Evolutionary conservation across 352 stramenopile species (phyloP).

Genomic region (Phytophthora citricola): DNA sequence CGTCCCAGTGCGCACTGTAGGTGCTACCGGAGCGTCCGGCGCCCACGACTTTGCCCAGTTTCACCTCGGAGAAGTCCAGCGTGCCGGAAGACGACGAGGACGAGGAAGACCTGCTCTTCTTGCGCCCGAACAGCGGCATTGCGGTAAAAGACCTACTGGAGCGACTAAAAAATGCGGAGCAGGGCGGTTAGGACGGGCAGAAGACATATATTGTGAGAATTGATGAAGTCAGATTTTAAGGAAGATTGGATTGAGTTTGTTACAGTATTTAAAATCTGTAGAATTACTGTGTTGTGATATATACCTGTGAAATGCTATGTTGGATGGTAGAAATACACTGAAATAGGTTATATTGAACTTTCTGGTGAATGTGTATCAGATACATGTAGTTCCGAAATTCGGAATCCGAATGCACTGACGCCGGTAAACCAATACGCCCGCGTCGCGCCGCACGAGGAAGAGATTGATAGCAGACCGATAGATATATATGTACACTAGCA

Average conservation of each 20-base stretch:
- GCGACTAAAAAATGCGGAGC: constrained; percentile 11
- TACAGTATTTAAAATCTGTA: no score
- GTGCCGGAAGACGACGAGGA: constrained; percentile 25
- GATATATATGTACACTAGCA: no score
- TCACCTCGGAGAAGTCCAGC: constrained; percentile 53
- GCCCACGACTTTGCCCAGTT: constrained; percentile 50
- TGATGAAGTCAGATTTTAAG: not conserved
- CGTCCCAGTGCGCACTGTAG: constrained; percentile 57
- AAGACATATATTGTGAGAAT: not conserved
- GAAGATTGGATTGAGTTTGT: no score
- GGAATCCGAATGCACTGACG: no score
- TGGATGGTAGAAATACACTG: not conserved
- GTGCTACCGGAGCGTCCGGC: constrained; percentile 62
- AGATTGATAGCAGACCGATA: no score
- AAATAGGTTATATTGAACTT: constrained; percentile 2
- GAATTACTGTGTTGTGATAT: no score
- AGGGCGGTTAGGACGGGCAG: not conserved
- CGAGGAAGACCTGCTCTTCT: constrained; percentile 26
- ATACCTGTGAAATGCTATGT: no score
- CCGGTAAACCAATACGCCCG: no score
- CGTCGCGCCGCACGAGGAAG: no score
- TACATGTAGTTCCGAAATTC: no score
- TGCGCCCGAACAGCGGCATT: constrained; percentile 32
- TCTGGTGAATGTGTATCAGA: not conserved
- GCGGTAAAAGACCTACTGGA: not conserved